These are phyloP conservation scores for Salix dunnii DNA, from an alignment of 345 rosid genomes.

Conservation along the genomic window DNA sequence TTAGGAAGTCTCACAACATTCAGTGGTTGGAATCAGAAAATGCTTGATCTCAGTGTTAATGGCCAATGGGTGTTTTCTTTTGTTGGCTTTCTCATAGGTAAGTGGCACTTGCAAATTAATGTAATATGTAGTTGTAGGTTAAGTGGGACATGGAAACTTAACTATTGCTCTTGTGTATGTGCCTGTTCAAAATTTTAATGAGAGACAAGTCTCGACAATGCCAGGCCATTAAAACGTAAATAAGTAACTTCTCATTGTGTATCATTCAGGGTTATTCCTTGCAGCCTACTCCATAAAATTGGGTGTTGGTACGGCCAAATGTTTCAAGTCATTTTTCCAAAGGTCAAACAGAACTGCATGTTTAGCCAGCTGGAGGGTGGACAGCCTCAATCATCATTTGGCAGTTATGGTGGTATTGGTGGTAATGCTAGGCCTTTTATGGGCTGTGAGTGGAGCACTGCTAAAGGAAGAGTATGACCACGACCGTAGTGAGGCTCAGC, in stretches of 20 bases:
- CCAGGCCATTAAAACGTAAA: background rate
- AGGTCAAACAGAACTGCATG: conserved; percentile 17
- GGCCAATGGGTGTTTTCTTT: conserved; percentile 70
- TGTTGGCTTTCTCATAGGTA: conserved; percentile 74
- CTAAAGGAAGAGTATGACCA: conserved; percentile 48
- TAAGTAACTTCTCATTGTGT: background rate
- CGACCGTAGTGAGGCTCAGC: conserved; percentile 48
- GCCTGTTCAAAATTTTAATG: background rate
- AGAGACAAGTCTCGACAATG: background rate
- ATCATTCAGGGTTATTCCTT: conserved; percentile 68
- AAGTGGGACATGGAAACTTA: background rate
- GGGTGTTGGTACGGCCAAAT: conserved; percentile 80
- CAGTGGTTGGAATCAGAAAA: conserved; percentile 96
- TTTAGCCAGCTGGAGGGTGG: conserved; percentile 33
- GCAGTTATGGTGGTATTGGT: conserved; percentile 38
- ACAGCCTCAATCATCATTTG: conserved; percentile 43
- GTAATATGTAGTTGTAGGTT: background rate
- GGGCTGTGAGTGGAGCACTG: conserved; percentile 42
- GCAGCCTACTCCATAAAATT: conserved; percentile 63
- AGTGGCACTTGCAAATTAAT: background rate
- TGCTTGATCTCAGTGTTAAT: conserved; percentile 73
- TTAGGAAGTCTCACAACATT: conserved; percentile 94
- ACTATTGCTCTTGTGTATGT: background rate
- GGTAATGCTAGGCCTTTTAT: conserved; percentile 43
- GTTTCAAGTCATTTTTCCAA: conserved; percentile 52